phyloP scores from a whole-genome alignment of 441 rosid genomes.

The Erysimum pusillum region DNA sequence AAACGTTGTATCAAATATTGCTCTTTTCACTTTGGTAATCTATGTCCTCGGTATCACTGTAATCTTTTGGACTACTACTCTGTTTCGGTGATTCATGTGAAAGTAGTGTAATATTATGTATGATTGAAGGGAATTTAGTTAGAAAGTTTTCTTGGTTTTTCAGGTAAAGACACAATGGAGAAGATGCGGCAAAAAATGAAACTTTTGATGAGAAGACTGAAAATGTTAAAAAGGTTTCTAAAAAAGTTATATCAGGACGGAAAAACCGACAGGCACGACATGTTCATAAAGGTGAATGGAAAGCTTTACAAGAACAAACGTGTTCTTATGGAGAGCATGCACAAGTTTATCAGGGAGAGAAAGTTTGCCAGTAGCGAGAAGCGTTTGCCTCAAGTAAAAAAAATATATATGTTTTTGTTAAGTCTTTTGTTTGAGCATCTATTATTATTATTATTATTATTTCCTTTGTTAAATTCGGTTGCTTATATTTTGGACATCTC shows the following conservation, averaged over 20 bases:
- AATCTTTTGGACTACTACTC: background rate
- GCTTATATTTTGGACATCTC: background rate
- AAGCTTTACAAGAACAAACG: constrained; percentile 88
- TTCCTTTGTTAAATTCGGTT: background rate
- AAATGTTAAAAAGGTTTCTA: background rate
- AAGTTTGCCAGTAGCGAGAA: constrained; percentile 57
- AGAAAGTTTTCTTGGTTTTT: background rate
- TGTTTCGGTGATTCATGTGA: background rate
- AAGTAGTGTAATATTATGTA: background rate
- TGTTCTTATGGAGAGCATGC: constrained; percentile 86
- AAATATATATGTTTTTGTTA: background rate
- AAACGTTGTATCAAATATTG: background rate
- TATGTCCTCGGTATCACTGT: background rate
- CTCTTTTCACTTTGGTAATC: background rate
- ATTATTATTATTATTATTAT: background rate
- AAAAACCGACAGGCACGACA: constrained; percentile 87
- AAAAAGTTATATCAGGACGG: constrained; percentile 25
- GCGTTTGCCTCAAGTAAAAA: constrained; percentile 47
- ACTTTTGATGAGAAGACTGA: background rate
- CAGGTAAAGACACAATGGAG: background rate
- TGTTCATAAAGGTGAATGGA: constrained; percentile 93
- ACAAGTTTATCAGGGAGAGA: constrained; percentile 76
- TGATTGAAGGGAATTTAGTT: background rate
- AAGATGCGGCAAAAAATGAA: background rate
- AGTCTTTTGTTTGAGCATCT: too few relatives aligned